These are phyloP conservation scores for Moniliella sp. DNA, from an alignment of 1,284 basidiomycete genomes.

Conservation along the genomic window DNA sequence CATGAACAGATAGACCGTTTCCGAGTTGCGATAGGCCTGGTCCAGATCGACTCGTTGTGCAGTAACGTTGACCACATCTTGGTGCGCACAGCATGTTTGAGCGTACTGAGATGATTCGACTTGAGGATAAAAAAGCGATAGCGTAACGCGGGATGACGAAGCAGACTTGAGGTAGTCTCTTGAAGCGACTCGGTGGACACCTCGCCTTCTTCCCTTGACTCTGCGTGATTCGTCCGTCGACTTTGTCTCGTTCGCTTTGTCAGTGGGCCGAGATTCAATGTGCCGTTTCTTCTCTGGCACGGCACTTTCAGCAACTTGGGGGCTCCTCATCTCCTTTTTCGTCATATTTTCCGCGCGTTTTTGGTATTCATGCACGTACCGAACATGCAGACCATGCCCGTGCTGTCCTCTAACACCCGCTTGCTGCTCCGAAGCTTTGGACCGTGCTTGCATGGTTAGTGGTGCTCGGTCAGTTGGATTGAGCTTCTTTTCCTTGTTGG, in stretches of 20 bases:
- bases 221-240: too few relatives aligned
- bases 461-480: too few relatives aligned
- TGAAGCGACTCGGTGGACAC: too few relatives aligned
- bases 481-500: too few relatives aligned
- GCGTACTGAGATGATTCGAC: constrained; percentile 49
- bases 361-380: too few relatives aligned
- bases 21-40: constrained; percentile 67
- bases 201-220: too few relatives aligned
- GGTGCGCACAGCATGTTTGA: constrained; percentile 60
- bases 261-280: too few relatives aligned
- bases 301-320: too few relatives aligned
- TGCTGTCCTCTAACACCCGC: constrained; percentile 78
- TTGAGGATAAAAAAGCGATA: constrained; percentile 80
- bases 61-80: constrained; percentile 75
- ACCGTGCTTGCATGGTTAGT: constrained; percentile 69
- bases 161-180: constrained; percentile 42
- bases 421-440: constrained; percentile 61
- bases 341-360: too few relatives aligned
- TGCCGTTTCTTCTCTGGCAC: too few relatives aligned
- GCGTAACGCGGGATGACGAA: constrained; percentile 55
- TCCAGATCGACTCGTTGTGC: constrained; percentile 62
- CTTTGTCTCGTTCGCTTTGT: too few relatives aligned
- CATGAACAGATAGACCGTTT: constrained; percentile 71
- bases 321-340: too few relatives aligned
- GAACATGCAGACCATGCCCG: constrained; percentile 59